Percentiles rank a stretch among this genome's conserved stretches.
Evolutionary conservation across 805 yeast genomes (phyloP).

Genomic region (Maudiozyma pseudohumilis): DNA sequence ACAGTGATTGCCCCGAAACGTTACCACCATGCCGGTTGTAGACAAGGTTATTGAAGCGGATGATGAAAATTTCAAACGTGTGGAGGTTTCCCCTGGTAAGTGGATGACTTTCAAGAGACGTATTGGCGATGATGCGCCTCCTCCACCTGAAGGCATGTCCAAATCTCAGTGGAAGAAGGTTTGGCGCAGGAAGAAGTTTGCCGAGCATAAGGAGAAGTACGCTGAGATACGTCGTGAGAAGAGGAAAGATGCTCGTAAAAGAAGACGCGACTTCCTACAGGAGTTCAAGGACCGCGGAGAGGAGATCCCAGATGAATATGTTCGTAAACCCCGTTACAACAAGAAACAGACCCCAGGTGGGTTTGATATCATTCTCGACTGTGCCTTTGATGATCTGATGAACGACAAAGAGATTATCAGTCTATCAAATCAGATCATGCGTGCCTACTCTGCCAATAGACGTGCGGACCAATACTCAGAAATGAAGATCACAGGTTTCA

Average conservation of each 20-base stretch:
- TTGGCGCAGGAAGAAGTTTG: slow-evolving; percentile 49
- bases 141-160: slow-evolving; percentile 79
- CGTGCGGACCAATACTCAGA: slow-evolving; percentile 48
- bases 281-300: slow-evolving; percentile 32
- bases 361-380: slow-evolving; percentile 62
- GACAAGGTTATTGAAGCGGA: no score
- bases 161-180: slow-evolving; percentile 75
- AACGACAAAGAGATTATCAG: slow-evolving; percentile 59
- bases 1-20: no score
- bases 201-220: slow-evolving; percentile 53
- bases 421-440: slow-evolving; percentile 66
- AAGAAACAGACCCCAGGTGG: slow-evolving; percentile 40
- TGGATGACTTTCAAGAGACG: slow-evolving; percentile 1
- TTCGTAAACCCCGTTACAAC: slow-evolving; percentile 30
- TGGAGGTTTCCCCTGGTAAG: no score
- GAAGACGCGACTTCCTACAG: slow-evolving; percentile 32
- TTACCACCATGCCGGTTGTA: no score
- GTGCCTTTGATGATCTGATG: slow-evolving; percentile 88
- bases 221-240: slow-evolving; percentile 44
- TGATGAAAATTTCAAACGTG: no score
- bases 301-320: slow-evolving; percentile 31
- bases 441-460: slow-evolving; percentile 73
- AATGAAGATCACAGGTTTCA: slow-evolving; percentile 53
- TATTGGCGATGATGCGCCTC: slow-evolving; percentile 16
- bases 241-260: slow-evolving; percentile 37